Evolutionary conservation across 495 filamentous ascomycete species (phyloP).

Genomic region (Penicillium bialowiezense): DNA sequence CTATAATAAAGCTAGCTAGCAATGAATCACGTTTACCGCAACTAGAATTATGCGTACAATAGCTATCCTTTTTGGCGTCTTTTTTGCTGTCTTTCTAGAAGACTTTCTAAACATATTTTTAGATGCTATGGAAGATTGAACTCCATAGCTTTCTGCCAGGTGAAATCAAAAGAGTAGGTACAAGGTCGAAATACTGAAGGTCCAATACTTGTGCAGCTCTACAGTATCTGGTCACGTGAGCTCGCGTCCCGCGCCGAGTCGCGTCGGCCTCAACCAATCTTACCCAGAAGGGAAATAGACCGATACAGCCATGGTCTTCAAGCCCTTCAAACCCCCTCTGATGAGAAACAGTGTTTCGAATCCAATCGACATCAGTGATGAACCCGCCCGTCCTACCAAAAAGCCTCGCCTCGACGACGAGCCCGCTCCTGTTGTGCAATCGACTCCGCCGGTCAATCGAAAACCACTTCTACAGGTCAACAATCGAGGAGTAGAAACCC

Average conservation of each 20-base stretch:
- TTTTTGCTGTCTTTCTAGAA: too few species aligned
- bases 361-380: constrained; percentile 2
- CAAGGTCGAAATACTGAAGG: too few species aligned
- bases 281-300: not conserved
- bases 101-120: too few species aligned
- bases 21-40: too few species aligned
- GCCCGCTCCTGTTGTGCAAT: constrained; percentile 1
- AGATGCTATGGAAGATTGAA: too few species aligned
- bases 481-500: constrained; percentile 20
- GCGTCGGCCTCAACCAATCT: constrained; percentile 5
- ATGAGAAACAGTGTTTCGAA: constrained; percentile 31
- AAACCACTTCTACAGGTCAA: constrained; percentile 33
- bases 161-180: too few species aligned
- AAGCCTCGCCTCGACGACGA: constrained; percentile 27
- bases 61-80: too few species aligned
- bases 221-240: constrained; percentile 15
- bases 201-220: too few species aligned
- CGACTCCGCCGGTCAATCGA: constrained; percentile 12
- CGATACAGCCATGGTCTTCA: constrained; percentile 41
- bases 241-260: constrained; percentile 15
- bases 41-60: too few species aligned
- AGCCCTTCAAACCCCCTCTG: constrained; percentile 44
- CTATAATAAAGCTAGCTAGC: too few species aligned
- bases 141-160: too few species aligned
- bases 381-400: constrained; percentile 24